Base-by-base conservation (phyloP, 140 eudicot genomes). In the Erigeron philadelphicus region DNA sequence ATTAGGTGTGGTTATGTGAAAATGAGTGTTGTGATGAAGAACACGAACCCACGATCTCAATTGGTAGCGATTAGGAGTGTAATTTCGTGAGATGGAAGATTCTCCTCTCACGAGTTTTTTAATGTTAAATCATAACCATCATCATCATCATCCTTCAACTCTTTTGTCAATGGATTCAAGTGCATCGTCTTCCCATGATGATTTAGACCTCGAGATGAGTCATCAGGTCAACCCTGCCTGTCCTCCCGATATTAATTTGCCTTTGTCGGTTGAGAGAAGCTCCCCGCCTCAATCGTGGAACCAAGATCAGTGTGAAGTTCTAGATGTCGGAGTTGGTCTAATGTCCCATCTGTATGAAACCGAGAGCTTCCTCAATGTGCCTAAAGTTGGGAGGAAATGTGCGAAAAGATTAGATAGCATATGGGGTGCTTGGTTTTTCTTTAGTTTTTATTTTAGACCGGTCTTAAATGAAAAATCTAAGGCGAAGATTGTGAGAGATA, bases 361-460 rank as follows among this genome's bases (percentile, higher is more conserved):
- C 2, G 95, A 90, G 60, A 83, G 80, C 74, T 85, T 79, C 72
- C 78, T 85, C 3, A 75, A 18, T 68, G 84, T 72, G 13, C 84
- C 97, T 0, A 90, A 90, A 75, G 77, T 68, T 4, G 97, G 90
- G 19, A 76, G 83, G 13, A 90, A 87, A 76, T 85, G 92, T 44
- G 88, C 90, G 1, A 90, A 90, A 72, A 68, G 97, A 66, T 79
- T 84, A 7, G 97, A 90, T 74, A 87, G 94, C 84, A 90, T 90
- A 56, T 90, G 97, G 97, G 97, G 97, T 47, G 97, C 97, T 21
- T 90, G 97, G 97, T 78, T 90, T 53, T 90, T 90, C 88, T 90
- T 90, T 77, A 87, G 86, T 64, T 90, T 87, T 57, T 90, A 90
- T 77, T 90, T 90, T 56, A 80, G 57, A 76, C 95, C 94, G 6